Evolutionary conservation across 2,329 filamentous ascomycete species (phyloP).

Genomic region (Aureobasidium lini): DNA sequence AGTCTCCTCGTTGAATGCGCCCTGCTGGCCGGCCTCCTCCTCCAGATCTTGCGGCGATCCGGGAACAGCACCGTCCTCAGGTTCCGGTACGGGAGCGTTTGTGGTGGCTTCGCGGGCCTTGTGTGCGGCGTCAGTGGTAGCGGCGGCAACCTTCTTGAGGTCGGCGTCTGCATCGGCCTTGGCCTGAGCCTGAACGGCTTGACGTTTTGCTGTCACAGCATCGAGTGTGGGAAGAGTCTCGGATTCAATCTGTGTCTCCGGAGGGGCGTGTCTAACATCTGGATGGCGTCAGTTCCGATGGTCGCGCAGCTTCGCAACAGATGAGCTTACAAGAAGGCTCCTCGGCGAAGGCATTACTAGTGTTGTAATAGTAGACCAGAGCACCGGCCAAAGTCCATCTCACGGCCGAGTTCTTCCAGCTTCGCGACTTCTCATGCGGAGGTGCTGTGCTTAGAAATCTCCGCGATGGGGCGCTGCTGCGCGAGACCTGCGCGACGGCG

Average conservation of each 20-base stretch:
- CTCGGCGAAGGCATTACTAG: conserved; percentile 78
- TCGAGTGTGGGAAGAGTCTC: conserved; percentile 40
- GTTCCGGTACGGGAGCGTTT: conserved; percentile 15
- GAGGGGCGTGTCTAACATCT: conserved; percentile 28
- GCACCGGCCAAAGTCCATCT: conserved; percentile 71
- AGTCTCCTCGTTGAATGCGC: conserved; percentile 95
- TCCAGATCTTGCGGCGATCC: conserved; percentile 54
- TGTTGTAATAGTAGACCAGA: conserved; percentile 90
- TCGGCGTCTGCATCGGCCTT: conserved; percentile 25
- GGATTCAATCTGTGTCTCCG: conserved; percentile 33
- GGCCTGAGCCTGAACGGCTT: conserved; percentile 25
- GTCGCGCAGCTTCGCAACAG: background rate
- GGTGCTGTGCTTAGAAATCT: conserved; percentile 52
- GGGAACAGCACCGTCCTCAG: conserved; percentile 24
- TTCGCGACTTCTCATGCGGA: conserved; percentile 60
- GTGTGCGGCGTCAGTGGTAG: conserved; percentile 5
- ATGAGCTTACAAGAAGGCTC: conserved; percentile 60
- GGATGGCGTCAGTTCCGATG: conserved; percentile 15
- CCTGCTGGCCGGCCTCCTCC: conserved; percentile 76
- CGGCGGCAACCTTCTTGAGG: conserved; percentile 18
- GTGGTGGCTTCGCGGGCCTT: conserved; percentile 7
- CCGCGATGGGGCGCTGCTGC: conserved; percentile 29
- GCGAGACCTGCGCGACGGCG: conserved; percentile 28
- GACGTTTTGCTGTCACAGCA: conserved; percentile 35
- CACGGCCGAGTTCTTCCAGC: conserved; percentile 69